A percentile compares a stretch with the other conserved stretches of the same genome.
Conservation (phyloP, 495 filamentous ascomycete genomes). For the Penicillium tannophilum region DNA sequence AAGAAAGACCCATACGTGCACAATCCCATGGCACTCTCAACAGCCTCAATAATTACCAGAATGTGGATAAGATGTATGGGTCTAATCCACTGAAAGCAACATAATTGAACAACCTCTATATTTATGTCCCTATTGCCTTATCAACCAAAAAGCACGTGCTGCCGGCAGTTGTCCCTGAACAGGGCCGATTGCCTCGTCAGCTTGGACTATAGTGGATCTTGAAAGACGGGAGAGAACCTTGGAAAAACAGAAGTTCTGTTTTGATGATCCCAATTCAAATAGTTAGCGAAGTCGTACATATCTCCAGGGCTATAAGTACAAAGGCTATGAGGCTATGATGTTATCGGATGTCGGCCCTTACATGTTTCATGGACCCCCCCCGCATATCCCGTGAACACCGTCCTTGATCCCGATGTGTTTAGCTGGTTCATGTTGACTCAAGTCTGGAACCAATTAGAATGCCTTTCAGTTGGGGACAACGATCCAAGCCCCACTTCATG, state of each 20-base stretch:
- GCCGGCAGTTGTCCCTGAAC: background rate
- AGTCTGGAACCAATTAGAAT: background rate
- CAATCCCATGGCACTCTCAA: no score
- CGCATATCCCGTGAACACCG: background rate
- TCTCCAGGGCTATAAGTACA: no score
- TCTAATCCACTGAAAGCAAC: no score
- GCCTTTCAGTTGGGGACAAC: background rate
- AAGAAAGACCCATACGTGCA: background rate
- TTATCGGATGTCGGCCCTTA: constrained; percentile 1
- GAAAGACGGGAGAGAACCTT: background rate
- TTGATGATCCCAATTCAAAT: background rate
- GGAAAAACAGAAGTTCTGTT: background rate
- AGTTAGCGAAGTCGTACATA: no score
- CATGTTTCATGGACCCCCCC: constrained; percentile 5
- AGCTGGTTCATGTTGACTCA: background rate
- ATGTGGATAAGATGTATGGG: no score
- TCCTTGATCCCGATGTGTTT: background rate
- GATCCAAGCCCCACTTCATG: constrained; percentile 8
- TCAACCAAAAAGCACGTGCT: background rate
- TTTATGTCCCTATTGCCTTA: background rate
- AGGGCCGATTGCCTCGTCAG: background rate
- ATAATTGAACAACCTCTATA: background rate
- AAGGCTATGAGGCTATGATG: background rate
- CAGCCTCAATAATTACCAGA: no score
- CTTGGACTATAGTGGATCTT: background rate